Percentiles rank a stretch among this genome's conserved stretches.
These are phyloP conservation scores for Elsinoe ampelina DNA, from an alignment of 2,329 filamentous ascomycete species.

Conservation along the genomic window DNA sequence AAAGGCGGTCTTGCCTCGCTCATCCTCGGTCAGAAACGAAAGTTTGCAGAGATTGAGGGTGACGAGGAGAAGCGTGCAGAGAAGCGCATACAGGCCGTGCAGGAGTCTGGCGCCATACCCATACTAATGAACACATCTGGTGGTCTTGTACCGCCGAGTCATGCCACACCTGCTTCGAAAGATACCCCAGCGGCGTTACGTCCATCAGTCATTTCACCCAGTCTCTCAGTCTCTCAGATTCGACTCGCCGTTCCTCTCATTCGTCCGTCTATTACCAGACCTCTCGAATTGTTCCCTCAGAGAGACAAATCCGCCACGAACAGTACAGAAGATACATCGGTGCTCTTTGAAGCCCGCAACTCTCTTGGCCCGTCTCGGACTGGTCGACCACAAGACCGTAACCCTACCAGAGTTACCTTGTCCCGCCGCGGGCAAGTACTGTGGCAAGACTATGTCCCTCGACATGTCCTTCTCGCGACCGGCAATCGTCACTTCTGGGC, in stretches of 20 bases:
- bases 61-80: constrained; percentile 60
- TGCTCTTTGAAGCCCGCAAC: constrained; percentile 83
- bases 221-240: constrained; percentile 71
- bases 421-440: constrained; percentile 69
- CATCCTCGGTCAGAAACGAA: constrained; percentile 87
- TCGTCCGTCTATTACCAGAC: constrained; percentile 69
- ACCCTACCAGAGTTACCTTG: constrained; percentile 75
- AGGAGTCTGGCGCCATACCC: constrained; percentile 56
- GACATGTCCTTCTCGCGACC: constrained; percentile 78
- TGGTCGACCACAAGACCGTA: constrained; percentile 54
- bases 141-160: constrained; percentile 66
- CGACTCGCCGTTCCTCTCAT: constrained; percentile 82
- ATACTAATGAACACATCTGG: constrained; percentile 69
- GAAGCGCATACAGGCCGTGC: constrained; percentile 50
- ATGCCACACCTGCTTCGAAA: constrained; percentile 52
- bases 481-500: constrained; percentile 89
- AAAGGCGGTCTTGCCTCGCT: constrained; percentile 79
- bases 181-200: constrained; percentile 72
- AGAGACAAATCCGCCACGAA: constrained; percentile 34
- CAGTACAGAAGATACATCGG: constrained; percentile 49
- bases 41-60: constrained; percentile 61
- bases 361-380: constrained; percentile 53
- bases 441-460: constrained; percentile 91
- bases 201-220: constrained; percentile 76
- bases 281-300: constrained; percentile 54